Evolutionary conservation across 805 yeast genomes (phyloP).

Genomic region (Candida yuanshanica): DNA sequence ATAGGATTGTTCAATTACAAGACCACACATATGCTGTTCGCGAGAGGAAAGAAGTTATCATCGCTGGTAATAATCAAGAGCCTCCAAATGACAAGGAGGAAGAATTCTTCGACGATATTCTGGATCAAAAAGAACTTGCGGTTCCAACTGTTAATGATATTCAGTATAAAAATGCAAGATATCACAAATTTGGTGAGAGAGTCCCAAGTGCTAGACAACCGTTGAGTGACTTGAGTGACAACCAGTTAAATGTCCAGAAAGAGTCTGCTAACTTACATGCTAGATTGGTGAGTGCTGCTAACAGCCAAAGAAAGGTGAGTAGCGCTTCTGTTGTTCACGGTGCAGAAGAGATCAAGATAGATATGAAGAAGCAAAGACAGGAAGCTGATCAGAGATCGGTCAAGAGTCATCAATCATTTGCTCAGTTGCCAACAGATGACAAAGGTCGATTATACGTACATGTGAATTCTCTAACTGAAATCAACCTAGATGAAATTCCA

Average conservation of each 20-base stretch:
- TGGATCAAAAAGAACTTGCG: conserved; percentile 8
- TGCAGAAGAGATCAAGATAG: conserved; percentile 1
- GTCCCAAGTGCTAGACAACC: conserved; percentile 16
- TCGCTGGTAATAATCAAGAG: conserved; percentile 3
- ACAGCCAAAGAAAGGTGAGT: conserved; percentile 6
- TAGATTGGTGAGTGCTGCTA: conserved; percentile 13
- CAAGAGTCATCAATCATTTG: conserved; percentile 3
- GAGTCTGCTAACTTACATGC: neutral
- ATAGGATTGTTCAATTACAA: conserved; percentile 16
- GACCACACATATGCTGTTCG: conserved; percentile 13
- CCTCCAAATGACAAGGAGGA: neutral
- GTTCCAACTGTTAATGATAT: conserved; percentile 11
- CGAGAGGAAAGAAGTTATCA: conserved; percentile 11
- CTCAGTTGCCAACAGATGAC: conserved; percentile 34
- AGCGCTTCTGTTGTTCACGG: conserved; percentile 1
- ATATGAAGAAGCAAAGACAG: conserved; percentile 8
- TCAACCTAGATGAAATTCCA: conserved; percentile 40
- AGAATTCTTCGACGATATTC: neutral
- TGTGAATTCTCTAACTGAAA: conserved; percentile 41
- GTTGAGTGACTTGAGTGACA: conserved; percentile 10
- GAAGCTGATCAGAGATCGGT: conserved; percentile 2
- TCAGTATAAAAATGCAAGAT: conserved; percentile 11
- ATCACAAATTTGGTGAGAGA: conserved; percentile 1
- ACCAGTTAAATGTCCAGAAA: conserved; percentile 10
- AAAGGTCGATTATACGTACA: conserved; percentile 39